phyloP scores from a whole-genome alignment of 495 filamentous ascomycete species.

The Elasticomyces elasticus region DNA sequence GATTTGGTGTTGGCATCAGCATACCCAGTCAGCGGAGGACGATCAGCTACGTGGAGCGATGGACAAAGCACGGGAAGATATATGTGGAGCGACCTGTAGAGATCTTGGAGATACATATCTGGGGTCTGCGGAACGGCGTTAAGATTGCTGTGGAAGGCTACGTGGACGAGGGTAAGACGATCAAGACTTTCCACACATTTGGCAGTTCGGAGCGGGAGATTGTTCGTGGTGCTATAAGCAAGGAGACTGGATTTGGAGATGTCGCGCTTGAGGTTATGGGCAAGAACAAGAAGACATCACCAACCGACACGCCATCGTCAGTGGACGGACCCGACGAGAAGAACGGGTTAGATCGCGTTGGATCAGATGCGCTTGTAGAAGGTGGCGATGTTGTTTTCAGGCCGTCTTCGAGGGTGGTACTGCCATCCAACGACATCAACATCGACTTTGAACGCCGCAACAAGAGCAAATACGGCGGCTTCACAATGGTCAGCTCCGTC shows the following conservation, averaged over 20 bases:
- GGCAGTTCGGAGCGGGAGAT: conserved; percentile 60
- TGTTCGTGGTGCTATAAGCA: conserved; percentile 35
- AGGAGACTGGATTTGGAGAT: conserved; percentile 40
- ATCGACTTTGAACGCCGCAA: conserved; percentile 78
- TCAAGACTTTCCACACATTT: conserved; percentile 77
- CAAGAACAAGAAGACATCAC: not conserved
- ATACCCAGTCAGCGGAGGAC: conserved; percentile 87
- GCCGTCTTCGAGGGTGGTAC: conserved; percentile 51
- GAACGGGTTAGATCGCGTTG: not conserved
- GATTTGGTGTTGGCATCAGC: conserved; percentile 81
- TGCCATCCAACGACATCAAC: conserved; percentile 78
- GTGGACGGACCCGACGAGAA: not conserved
- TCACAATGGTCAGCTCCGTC: conserved; percentile 83
- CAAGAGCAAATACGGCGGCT: conserved; percentile 63
- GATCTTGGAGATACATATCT: conserved; percentile 79
- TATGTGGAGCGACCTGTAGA: conserved; percentile 80
- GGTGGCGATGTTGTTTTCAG: conserved; percentile 59
- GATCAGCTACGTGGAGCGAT: conserved; percentile 81
- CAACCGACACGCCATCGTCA: not conserved
- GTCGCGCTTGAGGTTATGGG: conserved; percentile 29
- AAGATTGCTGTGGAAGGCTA: conserved; percentile 80
- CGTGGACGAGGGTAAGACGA: conserved; percentile 75
- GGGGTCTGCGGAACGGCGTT: conserved; percentile 80
- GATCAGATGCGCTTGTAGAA: not conserved
- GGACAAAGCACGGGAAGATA: conserved; percentile 62